Evolutionary conservation across 163 green algal genomes (phyloP).

Genomic region (Chlorella variabilis): DNA sequence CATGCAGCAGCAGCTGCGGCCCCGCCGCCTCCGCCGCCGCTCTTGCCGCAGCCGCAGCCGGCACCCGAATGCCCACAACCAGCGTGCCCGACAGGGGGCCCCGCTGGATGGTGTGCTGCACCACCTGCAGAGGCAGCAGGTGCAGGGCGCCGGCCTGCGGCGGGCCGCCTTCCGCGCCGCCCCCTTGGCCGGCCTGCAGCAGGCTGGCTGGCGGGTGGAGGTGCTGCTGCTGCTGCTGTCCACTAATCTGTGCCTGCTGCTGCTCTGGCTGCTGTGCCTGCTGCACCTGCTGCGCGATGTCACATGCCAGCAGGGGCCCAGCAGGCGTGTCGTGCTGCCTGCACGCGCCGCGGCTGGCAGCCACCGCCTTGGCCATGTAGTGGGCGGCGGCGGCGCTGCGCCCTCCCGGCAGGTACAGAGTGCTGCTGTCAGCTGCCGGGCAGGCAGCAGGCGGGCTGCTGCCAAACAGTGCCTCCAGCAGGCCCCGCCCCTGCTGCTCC

Average conservation of each 20-base stretch:
- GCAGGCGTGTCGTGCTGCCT: background rate
- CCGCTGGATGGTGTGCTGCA: background rate
- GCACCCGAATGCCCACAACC: slow-evolving; percentile 1
- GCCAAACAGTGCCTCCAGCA: background rate
- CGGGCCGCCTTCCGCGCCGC: background rate
- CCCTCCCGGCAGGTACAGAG: background rate
- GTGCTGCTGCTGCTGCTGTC: background rate
- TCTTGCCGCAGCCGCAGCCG: background rate
- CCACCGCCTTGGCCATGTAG: background rate
- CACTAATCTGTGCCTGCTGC: background rate
- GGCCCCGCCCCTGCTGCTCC: background rate
- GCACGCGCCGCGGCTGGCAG: background rate
- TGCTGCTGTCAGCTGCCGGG: background rate
- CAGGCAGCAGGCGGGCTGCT: background rate
- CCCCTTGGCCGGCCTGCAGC: background rate
- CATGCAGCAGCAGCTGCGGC: slow-evolving; percentile 53
- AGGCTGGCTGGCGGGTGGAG: background rate
- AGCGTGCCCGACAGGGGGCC: background rate
- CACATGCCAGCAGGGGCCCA: slow-evolving; percentile 3
- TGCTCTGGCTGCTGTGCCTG: background rate
- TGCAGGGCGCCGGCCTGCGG: background rate
- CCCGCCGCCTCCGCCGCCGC: background rate
- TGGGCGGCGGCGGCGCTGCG: background rate
- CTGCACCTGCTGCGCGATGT: background rate
- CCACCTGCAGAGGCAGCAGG: background rate